Conservation (phyloP, 257 asterid species). For the Echites panduratus region DNA sequence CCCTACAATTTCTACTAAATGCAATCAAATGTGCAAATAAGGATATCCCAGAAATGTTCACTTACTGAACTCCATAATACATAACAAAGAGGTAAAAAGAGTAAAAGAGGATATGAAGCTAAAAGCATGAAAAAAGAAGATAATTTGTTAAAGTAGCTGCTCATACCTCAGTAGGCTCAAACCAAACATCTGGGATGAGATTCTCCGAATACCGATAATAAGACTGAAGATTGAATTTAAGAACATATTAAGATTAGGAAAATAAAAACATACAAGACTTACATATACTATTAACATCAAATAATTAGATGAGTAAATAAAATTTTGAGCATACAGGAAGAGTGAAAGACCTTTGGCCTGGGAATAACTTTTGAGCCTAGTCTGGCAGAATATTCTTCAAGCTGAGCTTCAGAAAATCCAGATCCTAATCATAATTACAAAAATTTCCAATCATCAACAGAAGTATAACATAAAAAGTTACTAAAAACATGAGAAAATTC, state of each 20-base stretch:
- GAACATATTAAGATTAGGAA: background rate
- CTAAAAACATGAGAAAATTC: background rate
- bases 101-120: background rate
- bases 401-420: constrained; percentile 85
- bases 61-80: background rate
- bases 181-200: constrained; percentile 92
- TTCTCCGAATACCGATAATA: constrained; percentile 77
- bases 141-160: constrained; percentile 1
- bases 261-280: background rate
- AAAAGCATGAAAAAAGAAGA: constrained; percentile 3
- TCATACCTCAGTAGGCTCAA: constrained; percentile 88
- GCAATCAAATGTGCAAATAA: background rate
- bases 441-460: constrained; percentile 12
- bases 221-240: constrained; percentile 42
- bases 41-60: background rate
- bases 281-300: background rate
- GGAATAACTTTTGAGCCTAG: constrained; percentile 77
- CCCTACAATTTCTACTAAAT: background rate
- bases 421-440: constrained; percentile 51
- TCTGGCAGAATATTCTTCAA: constrained; percentile 83
- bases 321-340: background rate
- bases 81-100: background rate
- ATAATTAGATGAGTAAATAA: background rate
- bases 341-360: constrained; percentile 63
- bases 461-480: background rate